Conservation (phyloP, 805 yeast genomes). For the Wickerhamiella bombiphila region DNA sequence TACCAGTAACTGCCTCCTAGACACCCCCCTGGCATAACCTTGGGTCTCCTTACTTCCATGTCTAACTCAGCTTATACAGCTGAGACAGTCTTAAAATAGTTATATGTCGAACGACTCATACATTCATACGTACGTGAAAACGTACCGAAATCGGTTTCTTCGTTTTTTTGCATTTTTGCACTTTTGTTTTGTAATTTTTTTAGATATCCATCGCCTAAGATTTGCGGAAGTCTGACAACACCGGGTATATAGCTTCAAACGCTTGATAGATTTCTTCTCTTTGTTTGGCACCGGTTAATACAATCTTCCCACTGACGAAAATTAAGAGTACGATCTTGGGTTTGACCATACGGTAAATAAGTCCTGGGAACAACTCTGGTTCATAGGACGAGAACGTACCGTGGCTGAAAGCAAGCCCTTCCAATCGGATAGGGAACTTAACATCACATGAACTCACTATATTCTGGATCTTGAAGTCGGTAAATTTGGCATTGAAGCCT, state of each 20-base stretch:
- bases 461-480: slow-evolving; percentile 95
- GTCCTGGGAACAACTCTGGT: slow-evolving; percentile 95
- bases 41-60: too few relatives aligned
- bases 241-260: slow-evolving; percentile 96
- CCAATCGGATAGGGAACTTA: slow-evolving; percentile 90
- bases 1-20: too few relatives aligned
- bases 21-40: too few relatives aligned
- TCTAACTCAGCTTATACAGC: too few relatives aligned
- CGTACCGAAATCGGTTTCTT: too few relatives aligned
- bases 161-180: too few relatives aligned
- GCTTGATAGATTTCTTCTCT: slow-evolving; percentile 98
- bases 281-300: slow-evolving; percentile 95
- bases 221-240: slow-evolving; percentile 93
- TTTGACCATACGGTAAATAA: slow-evolving; percentile 97
- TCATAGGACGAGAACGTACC: slow-evolving; percentile 98
- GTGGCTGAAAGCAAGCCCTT: slow-evolving; percentile 94
- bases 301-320: slow-evolving; percentile 95
- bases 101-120: too few relatives aligned
- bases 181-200: too few relatives aligned
- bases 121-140: too few relatives aligned
- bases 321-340: slow-evolving; percentile 93
- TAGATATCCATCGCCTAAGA: slow-evolving; percentile 25
- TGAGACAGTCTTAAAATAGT: too few relatives aligned
- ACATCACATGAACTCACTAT: slow-evolving; percentile 98
- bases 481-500: slow-evolving; percentile 94